Conservation (phyloP, 345 rosid genomes). For the Aquilaria malaccensis region DNA sequence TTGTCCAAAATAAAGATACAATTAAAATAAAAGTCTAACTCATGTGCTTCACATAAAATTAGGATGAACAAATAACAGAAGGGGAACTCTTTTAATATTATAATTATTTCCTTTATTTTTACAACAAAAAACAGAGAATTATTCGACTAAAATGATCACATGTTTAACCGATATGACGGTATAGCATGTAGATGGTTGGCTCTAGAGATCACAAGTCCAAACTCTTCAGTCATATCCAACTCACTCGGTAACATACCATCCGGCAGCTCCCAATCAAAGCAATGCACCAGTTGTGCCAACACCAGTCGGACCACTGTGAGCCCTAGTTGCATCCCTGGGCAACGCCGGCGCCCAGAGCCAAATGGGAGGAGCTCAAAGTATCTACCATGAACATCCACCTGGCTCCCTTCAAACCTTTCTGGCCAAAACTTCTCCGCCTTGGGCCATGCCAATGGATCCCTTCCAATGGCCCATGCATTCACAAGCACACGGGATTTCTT, state of each 20-base stretch:
- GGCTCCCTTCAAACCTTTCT: slow-evolving; percentile 28
- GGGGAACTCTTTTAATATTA: too few species aligned
- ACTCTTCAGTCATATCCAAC: background rate
- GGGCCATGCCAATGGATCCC: slow-evolving; percentile 28
- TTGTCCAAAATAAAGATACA: too few species aligned
- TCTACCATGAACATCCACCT: slow-evolving; percentile 25
- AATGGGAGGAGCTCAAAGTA: slow-evolving; percentile 43
- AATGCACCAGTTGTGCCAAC: slow-evolving; percentile 39
- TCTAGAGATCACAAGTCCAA: slow-evolving; percentile 22
- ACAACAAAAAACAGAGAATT: too few species aligned
- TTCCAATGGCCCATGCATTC: slow-evolving; percentile 33
- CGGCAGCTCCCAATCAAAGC: slow-evolving; percentile 46
- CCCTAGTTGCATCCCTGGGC: slow-evolving; percentile 37
- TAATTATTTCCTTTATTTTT: too few species aligned
- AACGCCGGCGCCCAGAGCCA: slow-evolving; percentile 36
- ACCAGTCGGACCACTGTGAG: slow-evolving; percentile 19
- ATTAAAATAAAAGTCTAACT: too few species aligned
- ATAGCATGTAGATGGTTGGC: slow-evolving; percentile 29
- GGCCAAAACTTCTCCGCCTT: slow-evolving; percentile 32
- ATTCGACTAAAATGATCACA: background rate
- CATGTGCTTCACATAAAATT: too few species aligned
- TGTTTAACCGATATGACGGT: slow-evolving; percentile 26
- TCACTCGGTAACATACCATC: slow-evolving; percentile 14
- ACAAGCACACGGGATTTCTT: slow-evolving; percentile 21
- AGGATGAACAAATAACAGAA: too few species aligned